Conservation (phyloP, 129 eudicot species). For the Ambrosia artemisiifolia region DNA sequence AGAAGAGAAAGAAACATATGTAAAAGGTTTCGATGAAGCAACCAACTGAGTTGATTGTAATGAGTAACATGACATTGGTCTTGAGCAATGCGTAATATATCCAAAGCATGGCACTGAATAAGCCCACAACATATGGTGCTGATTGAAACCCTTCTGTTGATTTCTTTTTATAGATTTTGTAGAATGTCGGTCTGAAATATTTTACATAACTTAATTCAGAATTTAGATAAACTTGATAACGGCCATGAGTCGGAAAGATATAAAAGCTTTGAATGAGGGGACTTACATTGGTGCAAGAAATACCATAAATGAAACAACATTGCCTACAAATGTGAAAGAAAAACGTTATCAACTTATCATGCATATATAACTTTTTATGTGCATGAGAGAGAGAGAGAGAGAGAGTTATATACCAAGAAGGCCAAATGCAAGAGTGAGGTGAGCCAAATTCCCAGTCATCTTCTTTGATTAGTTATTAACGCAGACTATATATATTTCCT, state of each 20-base stretch:
- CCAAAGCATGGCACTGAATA: conserved; percentile 85
- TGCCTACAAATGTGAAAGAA: conserved; percentile 39
- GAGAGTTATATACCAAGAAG: conserved; percentile 50
- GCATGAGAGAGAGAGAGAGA: conserved; percentile 7
- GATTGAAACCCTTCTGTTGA: conserved; percentile 81
- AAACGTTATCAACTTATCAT: background rate
- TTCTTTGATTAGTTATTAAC: conserved; percentile 4
- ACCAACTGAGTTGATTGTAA: conserved; percentile 79
- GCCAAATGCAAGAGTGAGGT: conserved; percentile 69
- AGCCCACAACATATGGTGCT: conserved; percentile 69
- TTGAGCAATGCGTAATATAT: conserved; percentile 79
- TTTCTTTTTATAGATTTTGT: conserved; percentile 66
- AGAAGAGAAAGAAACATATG: conserved; percentile 58
- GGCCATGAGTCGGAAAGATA: background rate
- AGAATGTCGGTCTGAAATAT: conserved; percentile 76
- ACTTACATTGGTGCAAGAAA: conserved; percentile 82
- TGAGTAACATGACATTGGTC: conserved; percentile 54
- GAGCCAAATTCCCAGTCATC: conserved; percentile 38
- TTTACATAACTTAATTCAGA: background rate
- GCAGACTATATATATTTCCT: background rate
- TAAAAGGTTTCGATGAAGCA: conserved; percentile 60
- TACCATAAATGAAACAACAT: conserved; percentile 65
- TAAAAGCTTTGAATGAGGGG: background rate
- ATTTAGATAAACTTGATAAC: background rate
- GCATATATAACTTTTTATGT: background rate